Evolutionary conservation across 345 rosid genomes (phyloP), one percentile per base, ranked within the genome.

Genomic region (Carallia brachiata): DNA sequence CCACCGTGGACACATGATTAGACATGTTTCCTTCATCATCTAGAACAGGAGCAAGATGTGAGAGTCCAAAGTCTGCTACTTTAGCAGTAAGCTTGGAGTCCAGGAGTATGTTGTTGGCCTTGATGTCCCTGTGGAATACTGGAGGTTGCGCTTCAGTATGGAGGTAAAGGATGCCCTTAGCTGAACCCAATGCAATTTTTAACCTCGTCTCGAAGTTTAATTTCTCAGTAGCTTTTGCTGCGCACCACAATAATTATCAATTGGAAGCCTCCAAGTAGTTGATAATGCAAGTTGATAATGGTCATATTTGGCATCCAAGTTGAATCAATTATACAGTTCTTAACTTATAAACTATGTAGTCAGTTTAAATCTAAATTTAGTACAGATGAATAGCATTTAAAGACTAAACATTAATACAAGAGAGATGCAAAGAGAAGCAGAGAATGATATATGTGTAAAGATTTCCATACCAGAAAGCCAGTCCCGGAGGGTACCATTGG

Each of bases 91-190:
- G 61, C 60, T 69, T 79, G 54, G 40, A 70, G 66, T 85, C 89
- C 63, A 85, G 59, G 40, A 83, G 71, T 65, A 85, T 83, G 81
- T 85, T 85, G 72, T 72, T 83, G 37, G 87, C 82, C 70, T 85
- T 85, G 52, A 85, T 81, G 64, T 85, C 84, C 59, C 84, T 73
- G 36, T 85, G 85, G 47, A 85, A 81, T 66, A 85, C 81, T 23
- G 87, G 87, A 17, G 87, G 89, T 52, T 85, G 79, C 13, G 87
- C 89, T 70, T 83, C 89, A 8, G 74, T 81, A 58, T 85, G 89
- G 27, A 85, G 84, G 77, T 83, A 83, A 12, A 85, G 63, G 69
- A 85, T 78, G 44, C 87, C 87, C 66, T 73, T 78, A 63, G 87
- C 85, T 34, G 87, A 75, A 72, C 75, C 87, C 70, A 81, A 52